phyloP scores from a whole-genome alignment of 768 basidiomycete species.

The Mycena galericulata region DNA sequence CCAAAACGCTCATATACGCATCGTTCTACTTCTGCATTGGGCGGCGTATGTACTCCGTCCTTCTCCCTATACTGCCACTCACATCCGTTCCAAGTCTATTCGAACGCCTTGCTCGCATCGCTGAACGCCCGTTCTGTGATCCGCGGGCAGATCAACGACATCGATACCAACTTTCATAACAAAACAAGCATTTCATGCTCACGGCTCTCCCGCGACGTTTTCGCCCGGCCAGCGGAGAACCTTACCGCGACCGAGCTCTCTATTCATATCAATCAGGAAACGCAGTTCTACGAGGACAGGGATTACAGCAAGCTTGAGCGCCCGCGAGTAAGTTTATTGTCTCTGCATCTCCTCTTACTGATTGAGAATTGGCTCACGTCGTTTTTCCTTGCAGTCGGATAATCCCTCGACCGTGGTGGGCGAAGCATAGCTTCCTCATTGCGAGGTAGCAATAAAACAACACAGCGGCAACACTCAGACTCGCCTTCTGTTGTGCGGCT shows the following conservation, averaged over 20 bases:
- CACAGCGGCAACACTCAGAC: no score
- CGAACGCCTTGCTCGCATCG: conserved; percentile 43
- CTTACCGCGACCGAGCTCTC: neutral
- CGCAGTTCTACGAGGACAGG: neutral
- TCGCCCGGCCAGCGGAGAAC: neutral
- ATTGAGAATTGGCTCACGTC: no score
- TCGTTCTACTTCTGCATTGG: conserved; percentile 48
- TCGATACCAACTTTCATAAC: conserved; percentile 24
- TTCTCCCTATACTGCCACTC: neutral
- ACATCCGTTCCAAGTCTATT: conserved; percentile 36
- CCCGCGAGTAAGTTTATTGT: neutral
- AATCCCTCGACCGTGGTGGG: no score
- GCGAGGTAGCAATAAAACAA: no score
- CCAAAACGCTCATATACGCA: conserved; percentile 46
- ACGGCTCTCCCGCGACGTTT: neutral
- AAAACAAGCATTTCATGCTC: neutral
- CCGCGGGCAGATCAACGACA: conserved; percentile 28
- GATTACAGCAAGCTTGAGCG: neutral
- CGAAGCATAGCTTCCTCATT: no score
- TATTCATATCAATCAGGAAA: neutral
- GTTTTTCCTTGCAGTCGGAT: no score
- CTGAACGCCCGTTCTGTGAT: conserved; percentile 26
- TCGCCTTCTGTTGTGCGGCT: no score
- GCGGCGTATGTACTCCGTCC: conserved; percentile 37
- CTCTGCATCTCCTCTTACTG: neutral